Conservation (phyloP, 2,329 filamentous ascomycete genomes). For the Mollisia scopiformis region DNA sequence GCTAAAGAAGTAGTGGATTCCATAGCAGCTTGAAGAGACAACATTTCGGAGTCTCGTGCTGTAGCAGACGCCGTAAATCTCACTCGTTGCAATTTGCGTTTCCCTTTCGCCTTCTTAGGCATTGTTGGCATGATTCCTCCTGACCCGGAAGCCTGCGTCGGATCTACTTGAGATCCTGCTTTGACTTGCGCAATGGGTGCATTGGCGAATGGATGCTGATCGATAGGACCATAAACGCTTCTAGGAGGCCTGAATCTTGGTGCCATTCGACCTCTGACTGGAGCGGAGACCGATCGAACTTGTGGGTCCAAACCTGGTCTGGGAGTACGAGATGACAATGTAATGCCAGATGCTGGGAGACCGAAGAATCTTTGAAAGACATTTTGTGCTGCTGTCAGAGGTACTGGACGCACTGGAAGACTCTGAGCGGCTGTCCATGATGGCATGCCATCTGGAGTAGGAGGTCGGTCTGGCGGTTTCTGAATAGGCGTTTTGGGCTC, state of each 20-base stretch:
- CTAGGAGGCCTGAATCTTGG: slow-evolving; percentile 35
- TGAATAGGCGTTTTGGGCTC: slow-evolving; percentile 33
- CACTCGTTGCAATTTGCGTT: slow-evolving; percentile 22
- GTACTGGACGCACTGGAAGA: slow-evolving; percentile 9
- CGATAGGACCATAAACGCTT: slow-evolving; percentile 34
- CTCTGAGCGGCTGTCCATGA: slow-evolving; percentile 37
- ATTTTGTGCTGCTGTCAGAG: slow-evolving; percentile 13
- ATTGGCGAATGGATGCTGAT: slow-evolving; percentile 34
- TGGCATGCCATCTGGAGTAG: slow-evolving; percentile 37
- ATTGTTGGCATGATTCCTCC: neutral
- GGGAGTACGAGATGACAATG: slow-evolving; percentile 14
- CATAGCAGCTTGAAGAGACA: slow-evolving; percentile 24
- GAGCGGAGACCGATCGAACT: slow-evolving; percentile 11
- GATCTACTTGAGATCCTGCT: neutral
- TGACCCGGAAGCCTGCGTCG: neutral
- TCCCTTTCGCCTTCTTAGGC: slow-evolving; percentile 2
- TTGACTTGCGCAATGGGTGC: slow-evolving; percentile 23
- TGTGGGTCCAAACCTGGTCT: neutral
- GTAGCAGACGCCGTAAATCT: slow-evolving; percentile 31
- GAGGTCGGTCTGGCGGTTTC: slow-evolving; percentile 31
- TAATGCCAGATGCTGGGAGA: slow-evolving; percentile 16
- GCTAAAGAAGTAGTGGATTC: slow-evolving; percentile 20
- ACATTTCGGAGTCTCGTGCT: slow-evolving; percentile 28
- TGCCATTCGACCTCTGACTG: slow-evolving; percentile 17
- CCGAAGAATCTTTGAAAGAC: slow-evolving; percentile 28